Evolutionary conservation across 495 filamentous ascomycete genomes (phyloP), one percentile per base, ranked within the genome.

Genomic region (Penicillium fimorum): DNA sequence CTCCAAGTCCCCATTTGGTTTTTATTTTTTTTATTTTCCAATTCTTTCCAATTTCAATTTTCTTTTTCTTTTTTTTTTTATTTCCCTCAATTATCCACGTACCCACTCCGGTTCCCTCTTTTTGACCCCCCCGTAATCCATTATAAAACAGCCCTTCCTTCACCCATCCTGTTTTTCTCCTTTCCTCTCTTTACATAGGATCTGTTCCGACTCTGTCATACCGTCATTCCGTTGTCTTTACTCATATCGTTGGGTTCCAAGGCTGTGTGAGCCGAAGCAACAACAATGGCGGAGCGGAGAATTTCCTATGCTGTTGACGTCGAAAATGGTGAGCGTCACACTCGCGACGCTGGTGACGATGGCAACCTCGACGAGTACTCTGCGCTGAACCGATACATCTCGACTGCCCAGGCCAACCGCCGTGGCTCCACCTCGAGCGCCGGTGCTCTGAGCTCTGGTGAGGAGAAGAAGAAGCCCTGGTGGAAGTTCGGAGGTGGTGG

Each of bases 341-440:
- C 24, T 65, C 72, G 69, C 58, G 63, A 65, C 41, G 55, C 61
- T 48, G 59, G 57, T 53, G 70, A 73, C 33, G 71, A 71, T 44
- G 64, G 64, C 49, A 62, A 50, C 49, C 72, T 78, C 59, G 79
- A 81, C 55, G 79, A 82, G 59, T 82, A 82, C 65, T 71, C 73
- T 41, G 78, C 78, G 37, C 70, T 87, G 52, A 79, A 85, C 70
- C 78, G 82, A 45, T 87, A 85, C 71, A 86, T 87, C 66, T 86
- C 84, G 53, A 84, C 82, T 58, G 85, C 85, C 60, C 82, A 77
- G 61, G 83, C 85, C 68, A 75, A 77, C 38, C 79, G 80, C 60
- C 78, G 81, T 69, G 80, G 78, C 53, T 79, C 77, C 33, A 82
- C 79, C 58, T 79, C 80, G 54, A 78, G 72, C 53, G 82, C 76